Base-by-base conservation (phyloP, 2,329 filamentous ascomycete genomes). In the Ascochyta fabae region DNA sequence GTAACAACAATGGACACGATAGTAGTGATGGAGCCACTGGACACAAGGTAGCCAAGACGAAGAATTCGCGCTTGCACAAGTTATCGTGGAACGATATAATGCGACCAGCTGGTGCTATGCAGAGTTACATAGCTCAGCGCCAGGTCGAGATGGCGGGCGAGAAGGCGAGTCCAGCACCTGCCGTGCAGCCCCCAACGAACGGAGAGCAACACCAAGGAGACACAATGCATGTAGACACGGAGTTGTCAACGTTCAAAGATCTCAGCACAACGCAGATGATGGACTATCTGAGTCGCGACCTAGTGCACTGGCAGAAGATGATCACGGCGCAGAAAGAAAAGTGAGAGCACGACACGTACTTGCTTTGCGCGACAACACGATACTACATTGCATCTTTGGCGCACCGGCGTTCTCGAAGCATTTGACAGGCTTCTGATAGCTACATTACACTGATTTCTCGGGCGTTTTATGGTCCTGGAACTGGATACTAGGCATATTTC, bases 71-170 rank as follows among this genome's bases (percentile, higher is more conserved):
- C 59, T 75, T 82, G 12, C 80, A 84, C 48, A 80, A 82, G 65
- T 85, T 92, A 53, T 93, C 88, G 26, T 90, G 96, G 87, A 88
- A 88, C 56, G 92, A 96, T 70, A 92, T 96, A 86, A 91, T 90
- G 77, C 86, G 90, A 61, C 88, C 92, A 9, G 91, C 93, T 6
- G 86, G 90, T 4, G 89, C 86, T 19, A 96, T 97, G 71, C 83
- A 96, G 56, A 92, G 95, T 65, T 97, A 94, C 70, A 96, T 97
- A 60, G 88, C 90, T 4, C 87, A 91, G 62, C 94, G 92, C 53
- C 92, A 97, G 74, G 83, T 96, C 6, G 93, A 97, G 69, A 84
- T 96, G 76, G 92, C 91, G 1, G 86, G 85, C 27, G 88, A 74
- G 76, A 71, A 78, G 58, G 58, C 58, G 12, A 56, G 61, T 12